phyloP scores from a whole-genome alignment of 257 asterid species.

The Thymus quinquecostatus region DNA sequence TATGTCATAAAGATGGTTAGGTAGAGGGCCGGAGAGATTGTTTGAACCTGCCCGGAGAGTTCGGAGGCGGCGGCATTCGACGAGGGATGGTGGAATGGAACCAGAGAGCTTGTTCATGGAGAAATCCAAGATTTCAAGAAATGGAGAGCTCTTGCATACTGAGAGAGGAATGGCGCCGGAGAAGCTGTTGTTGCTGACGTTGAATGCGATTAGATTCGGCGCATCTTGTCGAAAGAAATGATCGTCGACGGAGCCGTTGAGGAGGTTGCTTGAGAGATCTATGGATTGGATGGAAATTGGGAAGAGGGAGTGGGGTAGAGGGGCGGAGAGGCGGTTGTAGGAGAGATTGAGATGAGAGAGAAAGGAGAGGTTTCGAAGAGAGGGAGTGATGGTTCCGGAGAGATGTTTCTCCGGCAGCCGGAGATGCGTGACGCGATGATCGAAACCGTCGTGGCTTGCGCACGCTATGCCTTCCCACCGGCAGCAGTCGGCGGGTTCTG shows the following conservation, averaged over 20 bases:
- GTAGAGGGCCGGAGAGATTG: neutral
- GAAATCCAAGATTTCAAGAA: neutral
- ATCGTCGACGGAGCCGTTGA: neutral
- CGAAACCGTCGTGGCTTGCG: neutral
- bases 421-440: conserved; percentile 27
- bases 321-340: conserved; percentile 28
- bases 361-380: conserved; percentile 35
- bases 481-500: conserved; percentile 36
- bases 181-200: neutral
- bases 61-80: neutral
- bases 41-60: neutral
- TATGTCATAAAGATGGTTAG: neutral
- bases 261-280: conserved; percentile 37
- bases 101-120: neutral
- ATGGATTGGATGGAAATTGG: neutral
- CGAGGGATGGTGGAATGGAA: neutral
- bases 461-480: conserved; percentile 45
- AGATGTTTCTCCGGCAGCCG: conserved; percentile 22
- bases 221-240: neutral
- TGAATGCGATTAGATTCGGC: neutral
- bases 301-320: conserved; percentile 3
- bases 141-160: neutral
- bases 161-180: neutral
- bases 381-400: conserved; percentile 27
- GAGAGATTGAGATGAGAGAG: conserved; percentile 42